Base-by-base conservation (phyloP, 345 rosid genomes). In the Stellera chamaejasme region DNA sequence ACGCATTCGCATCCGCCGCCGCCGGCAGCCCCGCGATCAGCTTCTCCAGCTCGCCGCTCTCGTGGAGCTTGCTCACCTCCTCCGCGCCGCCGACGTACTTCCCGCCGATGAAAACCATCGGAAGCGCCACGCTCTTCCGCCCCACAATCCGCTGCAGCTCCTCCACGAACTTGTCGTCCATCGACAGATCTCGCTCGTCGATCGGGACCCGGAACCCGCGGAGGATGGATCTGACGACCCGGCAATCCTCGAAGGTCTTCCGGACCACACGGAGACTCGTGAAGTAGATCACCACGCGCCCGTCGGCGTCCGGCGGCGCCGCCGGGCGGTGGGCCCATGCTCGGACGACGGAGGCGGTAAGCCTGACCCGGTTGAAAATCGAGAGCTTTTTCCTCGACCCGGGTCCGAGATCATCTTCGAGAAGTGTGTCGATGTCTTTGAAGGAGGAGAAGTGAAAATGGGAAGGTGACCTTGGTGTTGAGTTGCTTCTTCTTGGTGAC, bases 141-240 rank as follows among this genome's bases (percentile, higher is more conserved):
- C 76, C 82, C 2, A 73, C 47, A 48, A 84, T 78, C 51, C 55
- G 67, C 48, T 78, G 75, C 43, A 87, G 45, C 77, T 90, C 91
- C 4, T 74, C 76, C 13, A 70, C 59, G 63, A 82, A 87, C 3
- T 28, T 54, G 1, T 72, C 55, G 39, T 87, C 91, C 93, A 90
- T 77, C 6, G 88, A 81, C 64, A 90, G 63, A 68, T 90, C 97
- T 4, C 93, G 85, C 42, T 90, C 95, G 71, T 90, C 97, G 44
- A 84, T 63, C 0, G 72, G 67, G 55, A 80, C 81, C 0, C 78
- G 68, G 45, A 76, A 60, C 3, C 75, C 80, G 0, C 73, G 78
- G 36, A 90, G 83, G 61, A 90, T 84, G 4, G 88, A 76, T 43
- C 74, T 54, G 62, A 84, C 87, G 39, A 65, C 15, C 47, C 70